Evolutionary conservation across 2,329 filamentous ascomycete species (phyloP), one percentile per base, ranked within the genome.

Genomic region (Zymoseptoria tritici): DNA sequence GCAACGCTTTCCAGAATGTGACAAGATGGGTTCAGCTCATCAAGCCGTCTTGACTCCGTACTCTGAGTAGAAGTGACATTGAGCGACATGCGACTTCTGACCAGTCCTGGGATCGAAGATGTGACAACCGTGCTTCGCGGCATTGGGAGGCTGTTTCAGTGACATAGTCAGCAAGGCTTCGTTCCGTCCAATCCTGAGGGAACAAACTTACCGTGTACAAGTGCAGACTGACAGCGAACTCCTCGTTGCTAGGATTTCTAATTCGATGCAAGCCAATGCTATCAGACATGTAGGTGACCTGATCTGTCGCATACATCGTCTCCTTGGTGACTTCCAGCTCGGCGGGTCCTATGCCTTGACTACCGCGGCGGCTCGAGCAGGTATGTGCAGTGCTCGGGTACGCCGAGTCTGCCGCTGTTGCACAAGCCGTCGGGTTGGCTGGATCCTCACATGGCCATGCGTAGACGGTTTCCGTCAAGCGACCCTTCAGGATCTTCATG

Each of bases 271-370:
- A 80, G 20, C 92, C 92, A 26, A 96, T 84, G 76, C 91, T 73
- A 73, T 96, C 92, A 49, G 90, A 89, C 87, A 97, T 96, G 75
- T 96, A 96, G 8, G 90, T 87, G 49, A 96, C 90, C 63, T 88
- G 79, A 65, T 93, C 87, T 70, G 87, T 80, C 55, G 79, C 77
- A 70, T 91, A 89, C 50, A 80, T 81, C 49, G 83, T 89, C 69
- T 90, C 64, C 24, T 57, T 68, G 54, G 20, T 69, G 56, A 60
- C 50, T 11, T 59, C 53, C 49, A 61, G 57, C 52, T 62, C 85
- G 5, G 78, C 74, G 13, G 61, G 4, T 70, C 64, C 58, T 78
- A 71, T 42, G 36, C 36, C 36, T 46, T 46, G 36, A 46, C 36
- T n/a, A 46, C 36, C n/a, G 36, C 36, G 36, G 75, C 77, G 54